Base-by-base conservation (phyloP, 2,329 filamentous ascomycete species). In the Lecanicillium sp. region DNA sequence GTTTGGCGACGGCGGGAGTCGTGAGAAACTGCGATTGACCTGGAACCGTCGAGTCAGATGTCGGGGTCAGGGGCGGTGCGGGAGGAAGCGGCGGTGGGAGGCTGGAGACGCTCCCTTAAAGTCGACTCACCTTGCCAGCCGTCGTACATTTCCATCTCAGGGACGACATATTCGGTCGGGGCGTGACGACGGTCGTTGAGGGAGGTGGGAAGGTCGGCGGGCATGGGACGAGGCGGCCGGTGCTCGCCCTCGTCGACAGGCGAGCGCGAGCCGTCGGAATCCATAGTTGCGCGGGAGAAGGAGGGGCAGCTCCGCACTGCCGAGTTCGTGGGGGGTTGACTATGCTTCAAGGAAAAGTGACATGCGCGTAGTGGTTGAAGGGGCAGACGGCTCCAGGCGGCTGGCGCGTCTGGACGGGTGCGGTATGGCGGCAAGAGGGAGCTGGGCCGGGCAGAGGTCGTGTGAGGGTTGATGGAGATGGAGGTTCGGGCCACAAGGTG, bases 71-170 rank as follows among this genome's bases (percentile, higher is more conserved):
- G 41, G 27, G 36, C 20, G 44, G 26, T 33, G 27, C 33, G 38
- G 20, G 7, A 35, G 38, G 17, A 23, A 37, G 20, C 29, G 26
- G 42, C 41, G 44, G 41, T 43, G 24, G 52, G 50, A 45, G 49
- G 17, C 12, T 30, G 26, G 37, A 27, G 20, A 38, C 23, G 33
- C 33, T 11, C 44, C 35, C 30, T 41, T 32, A 51, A 46, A 51
- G 50, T 32, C 41, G 29, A 70, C 72, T 53, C 56, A 75, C 91
- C 91, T 83, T 97, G 90, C 93, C 93, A 98, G 57, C 89, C 93
- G 77, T 98, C 93, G 66, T 97, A 98, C 72, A 96, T 89, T 73
- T 97, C 93, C 33, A 90, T 95, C 73, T 97, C 93, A 32, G 77
- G 75, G 48, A 86, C 77, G 54, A 83, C 78, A 53, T 62, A 59